Base-by-base conservation (phyloP, 2,329 filamentous ascomycete species). In the Sporothrix pseudoabietina region DNA sequence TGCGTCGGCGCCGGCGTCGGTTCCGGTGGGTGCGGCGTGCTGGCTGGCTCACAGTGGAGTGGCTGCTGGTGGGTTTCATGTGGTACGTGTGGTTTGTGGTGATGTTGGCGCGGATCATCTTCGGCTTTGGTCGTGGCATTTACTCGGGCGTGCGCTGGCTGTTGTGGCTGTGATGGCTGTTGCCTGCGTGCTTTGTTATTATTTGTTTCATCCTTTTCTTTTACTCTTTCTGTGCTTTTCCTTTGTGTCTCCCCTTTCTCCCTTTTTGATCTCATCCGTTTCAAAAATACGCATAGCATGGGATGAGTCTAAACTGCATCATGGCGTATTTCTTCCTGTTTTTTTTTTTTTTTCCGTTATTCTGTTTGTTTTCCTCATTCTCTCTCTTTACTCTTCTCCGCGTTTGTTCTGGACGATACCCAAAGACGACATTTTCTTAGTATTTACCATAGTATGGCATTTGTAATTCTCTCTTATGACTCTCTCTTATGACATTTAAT, bases 21-120 rank as follows among this genome's bases (percentile, higher is more conserved):
- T 89, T 96, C 78, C 86, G 93, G 72, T 94, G 93, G 89, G 82
- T 94, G 32, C 86, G 93, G 54, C 86, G 92, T 16, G 89, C 90
- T 0, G 91, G 93, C 16, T 98, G 94, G 87, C 89, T 94, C 72
- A 82, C 91, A 26, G 88, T 98, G 19, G 95, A 98, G 84, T 98
- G 94, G 94, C 84, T 89, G 69, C 86, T 98, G 22, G 89, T 98
- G 54, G 92, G 92, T 4, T 88, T 97, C 77, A 93, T 98, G 90
- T 98, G 96, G 94, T 94, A 92, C 82, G 90, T 97, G 19, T 98
- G 95, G 94, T 89, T 97, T 74, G 85, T 97, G 47, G 94, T 98
- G 32, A 92, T 94, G 80, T 85, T 95, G 32, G 84, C 92, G 70
- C 88, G 93, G 74, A 81, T 92, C 16, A 82, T 92, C 49, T 83